Conservation (phyloP, 768 basidiomycete species). For the Macrolepiota albuminosa region DNA sequence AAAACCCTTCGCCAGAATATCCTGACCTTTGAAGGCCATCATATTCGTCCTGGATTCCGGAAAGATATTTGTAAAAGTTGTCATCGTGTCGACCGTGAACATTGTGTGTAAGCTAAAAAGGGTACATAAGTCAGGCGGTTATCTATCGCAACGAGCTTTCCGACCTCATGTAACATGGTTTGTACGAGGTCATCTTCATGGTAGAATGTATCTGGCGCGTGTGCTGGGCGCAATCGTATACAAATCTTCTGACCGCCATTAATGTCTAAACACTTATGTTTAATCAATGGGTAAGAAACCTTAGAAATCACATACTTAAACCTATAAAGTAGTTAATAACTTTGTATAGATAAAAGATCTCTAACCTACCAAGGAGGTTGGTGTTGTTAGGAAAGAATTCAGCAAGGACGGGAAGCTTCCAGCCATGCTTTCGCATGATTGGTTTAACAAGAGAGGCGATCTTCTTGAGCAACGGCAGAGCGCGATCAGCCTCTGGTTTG, state of each 20-base stretch:
- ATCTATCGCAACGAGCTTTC: constrained; percentile 2
- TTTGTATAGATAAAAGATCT: neutral
- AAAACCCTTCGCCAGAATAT: constrained; percentile 91
- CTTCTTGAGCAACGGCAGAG: constrained; percentile 61
- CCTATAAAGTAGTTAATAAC: constrained; percentile 20
- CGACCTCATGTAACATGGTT: constrained; percentile 89
- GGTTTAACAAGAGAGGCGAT: constrained; percentile 84
- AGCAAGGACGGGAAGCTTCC: constrained; percentile 75
- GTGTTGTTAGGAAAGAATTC: constrained; percentile 83
- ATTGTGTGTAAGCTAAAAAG: constrained; percentile 74
- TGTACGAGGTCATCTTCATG: constrained; percentile 71
- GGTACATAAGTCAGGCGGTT: neutral
- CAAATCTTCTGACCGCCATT: constrained; percentile 82
- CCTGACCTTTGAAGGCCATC: constrained; percentile 74
- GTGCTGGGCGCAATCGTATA: constrained; percentile 71
- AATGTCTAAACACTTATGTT: constrained; percentile 43
- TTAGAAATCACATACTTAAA: constrained; percentile 25
- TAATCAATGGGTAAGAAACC: neutral
- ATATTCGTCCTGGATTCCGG: constrained; percentile 79
- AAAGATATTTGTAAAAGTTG: constrained; percentile 70
- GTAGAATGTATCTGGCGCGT: constrained; percentile 63
- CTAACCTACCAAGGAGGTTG: constrained; percentile 65
- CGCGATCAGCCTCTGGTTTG: constrained; percentile 60
- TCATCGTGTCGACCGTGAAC: constrained; percentile 89
- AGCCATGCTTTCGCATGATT: constrained; percentile 83